Percentiles rank a stretch among this genome's conserved stretches.
These are phyloP conservation scores for Austroboletus niveus DNA, from an alignment of 1,284 basidiomycete species.

Conservation along the genomic window DNA sequence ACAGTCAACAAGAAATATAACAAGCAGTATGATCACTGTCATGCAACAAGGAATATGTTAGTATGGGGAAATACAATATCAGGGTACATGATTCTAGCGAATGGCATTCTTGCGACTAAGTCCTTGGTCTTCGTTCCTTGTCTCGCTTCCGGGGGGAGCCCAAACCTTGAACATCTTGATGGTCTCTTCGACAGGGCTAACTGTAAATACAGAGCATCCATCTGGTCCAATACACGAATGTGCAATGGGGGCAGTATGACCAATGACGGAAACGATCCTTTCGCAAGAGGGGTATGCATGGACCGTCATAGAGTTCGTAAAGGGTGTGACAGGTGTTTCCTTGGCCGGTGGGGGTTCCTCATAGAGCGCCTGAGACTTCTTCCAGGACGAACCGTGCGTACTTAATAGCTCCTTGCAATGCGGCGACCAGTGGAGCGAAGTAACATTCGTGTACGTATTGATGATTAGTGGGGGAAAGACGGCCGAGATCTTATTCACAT, in stretches of 20 bases:
- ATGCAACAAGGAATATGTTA: conserved; percentile 1
- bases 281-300: conserved; percentile 53
- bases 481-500: conserved; percentile 46
- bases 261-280: conserved; percentile 33
- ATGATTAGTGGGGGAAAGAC: conserved; percentile 29
- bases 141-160: conserved; percentile 22
- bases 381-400: conserved; percentile 66
- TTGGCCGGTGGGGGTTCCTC: conserved; percentile 17
- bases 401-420: conserved; percentile 88
- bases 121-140: conserved; percentile 22
- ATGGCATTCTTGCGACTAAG: conserved; percentile 25
- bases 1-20: conserved; percentile 6
- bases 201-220: conserved; percentile 41
- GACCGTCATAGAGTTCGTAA: conserved; percentile 51
- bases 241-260: conserved; percentile 28
- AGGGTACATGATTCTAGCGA: conserved; percentile 19
- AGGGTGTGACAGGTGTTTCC: conserved; percentile 22
- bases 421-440: conserved; percentile 81
- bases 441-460: conserved; percentile 65
- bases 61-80: background rate
- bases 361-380: conserved; percentile 20
- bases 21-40: background rate
- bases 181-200: conserved; percentile 40
- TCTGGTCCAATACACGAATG: conserved; percentile 36
- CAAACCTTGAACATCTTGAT: conserved; percentile 38